These are phyloP conservation scores for Aquanectria penicillioides DNA, from an alignment of 2,329 filamentous ascomycete genomes.

Conservation along the genomic window DNA sequence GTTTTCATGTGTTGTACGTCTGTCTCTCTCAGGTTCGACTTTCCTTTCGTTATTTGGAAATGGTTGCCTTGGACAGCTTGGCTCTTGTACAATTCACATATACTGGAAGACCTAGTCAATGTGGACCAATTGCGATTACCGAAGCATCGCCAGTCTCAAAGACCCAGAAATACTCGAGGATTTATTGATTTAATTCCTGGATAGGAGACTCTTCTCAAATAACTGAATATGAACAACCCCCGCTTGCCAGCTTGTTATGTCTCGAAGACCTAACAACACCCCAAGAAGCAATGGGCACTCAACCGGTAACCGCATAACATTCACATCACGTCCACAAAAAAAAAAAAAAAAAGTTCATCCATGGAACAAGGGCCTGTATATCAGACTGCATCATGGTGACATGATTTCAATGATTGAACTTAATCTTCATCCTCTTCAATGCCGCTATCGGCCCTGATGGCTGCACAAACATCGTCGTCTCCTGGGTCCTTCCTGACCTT, in stretches of 20 bases:
- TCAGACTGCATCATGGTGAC: not conserved
- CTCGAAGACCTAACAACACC: not conserved
- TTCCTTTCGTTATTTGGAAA: too few species aligned
- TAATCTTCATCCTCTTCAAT: not conserved
- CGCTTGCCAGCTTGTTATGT: not conserved
- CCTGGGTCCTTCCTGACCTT: slow-evolving; percentile 32
- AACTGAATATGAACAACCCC: too few species aligned
- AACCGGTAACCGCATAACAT: not conserved
- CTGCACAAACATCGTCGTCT: slow-evolving; percentile 12
- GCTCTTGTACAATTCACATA: too few species aligned
- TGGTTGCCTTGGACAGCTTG: too few species aligned
- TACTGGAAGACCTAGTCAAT: too few species aligned
- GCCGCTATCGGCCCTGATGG: slow-evolving; percentile 22
- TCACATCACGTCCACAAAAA: slow-evolving; percentile 3
- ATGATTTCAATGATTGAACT: not conserved
- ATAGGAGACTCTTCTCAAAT: too few species aligned
- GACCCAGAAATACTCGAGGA: too few species aligned
- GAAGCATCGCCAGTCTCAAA: too few species aligned
- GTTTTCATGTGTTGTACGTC: too few species aligned
- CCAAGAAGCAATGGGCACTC: not conserved
- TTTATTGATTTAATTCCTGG: too few species aligned
- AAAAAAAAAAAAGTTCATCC: not conserved
- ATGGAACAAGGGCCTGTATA: not conserved
- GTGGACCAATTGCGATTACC: too few species aligned
- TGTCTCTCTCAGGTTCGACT: too few species aligned